Evolutionary conservation across 2,329 filamentous ascomycete species (phyloP).

Genomic region (Colletotrichum melonis): DNA sequence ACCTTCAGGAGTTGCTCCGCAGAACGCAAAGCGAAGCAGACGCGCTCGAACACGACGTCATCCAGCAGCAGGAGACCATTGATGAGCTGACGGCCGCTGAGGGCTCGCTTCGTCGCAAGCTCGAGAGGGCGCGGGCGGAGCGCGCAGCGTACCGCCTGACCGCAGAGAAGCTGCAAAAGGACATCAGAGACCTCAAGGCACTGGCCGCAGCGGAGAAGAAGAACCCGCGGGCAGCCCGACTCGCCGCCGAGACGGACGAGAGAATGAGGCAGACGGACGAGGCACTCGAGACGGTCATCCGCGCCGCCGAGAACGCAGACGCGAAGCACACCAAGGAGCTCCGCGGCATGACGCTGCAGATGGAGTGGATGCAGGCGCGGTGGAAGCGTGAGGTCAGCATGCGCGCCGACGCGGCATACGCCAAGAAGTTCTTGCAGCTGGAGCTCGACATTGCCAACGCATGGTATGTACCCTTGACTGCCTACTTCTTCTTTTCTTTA

Average conservation of each 20-base stretch:
- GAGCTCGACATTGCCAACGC: constrained; percentile 86
- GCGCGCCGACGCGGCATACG: constrained; percentile 83
- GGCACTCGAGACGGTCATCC: constrained; percentile 69
- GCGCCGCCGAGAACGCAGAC: constrained; percentile 71
- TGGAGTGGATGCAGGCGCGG: constrained; percentile 87
- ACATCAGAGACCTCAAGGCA: constrained; percentile 59
- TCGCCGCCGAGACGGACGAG: constrained; percentile 44
- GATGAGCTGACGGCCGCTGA: constrained; percentile 67
- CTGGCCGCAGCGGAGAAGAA: constrained; percentile 48
- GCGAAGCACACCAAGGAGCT: constrained; percentile 80
- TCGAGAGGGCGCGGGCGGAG: constrained; percentile 77
- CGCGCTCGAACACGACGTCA: constrained; percentile 78
- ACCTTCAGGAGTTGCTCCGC: constrained; percentile 70
- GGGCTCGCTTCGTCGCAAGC: constrained; percentile 70
- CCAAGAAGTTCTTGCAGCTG: constrained; percentile 85
- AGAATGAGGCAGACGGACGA: constrained; percentile 55
- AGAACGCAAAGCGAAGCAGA: constrained; percentile 73
- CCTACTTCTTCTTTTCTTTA: not conserved
- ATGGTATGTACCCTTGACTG: constrained; percentile 77
- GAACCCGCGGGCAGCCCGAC: constrained; percentile 42
- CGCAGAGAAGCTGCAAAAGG: constrained; percentile 65
- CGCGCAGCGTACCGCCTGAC: constrained; percentile 65
- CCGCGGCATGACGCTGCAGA: constrained; percentile 86
- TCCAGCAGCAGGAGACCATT: constrained; percentile 75
- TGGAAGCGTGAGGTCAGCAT: constrained; percentile 85